Conservation (phyloP, 2,329 filamentous ascomycete genomes). For the Fusarium dlaminii region DNA sequence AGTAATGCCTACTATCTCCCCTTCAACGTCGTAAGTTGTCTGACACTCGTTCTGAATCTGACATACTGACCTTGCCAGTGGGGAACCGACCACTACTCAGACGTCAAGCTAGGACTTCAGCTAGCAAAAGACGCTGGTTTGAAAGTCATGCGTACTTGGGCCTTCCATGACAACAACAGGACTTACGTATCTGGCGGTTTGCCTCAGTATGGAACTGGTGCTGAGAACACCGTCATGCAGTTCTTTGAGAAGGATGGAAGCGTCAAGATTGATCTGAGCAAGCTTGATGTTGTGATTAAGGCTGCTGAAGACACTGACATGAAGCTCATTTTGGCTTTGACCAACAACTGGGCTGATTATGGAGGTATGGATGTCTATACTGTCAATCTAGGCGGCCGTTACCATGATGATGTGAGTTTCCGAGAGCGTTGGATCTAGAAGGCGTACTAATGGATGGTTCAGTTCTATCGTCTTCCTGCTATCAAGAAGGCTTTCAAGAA, state of each 20-base stretch:
- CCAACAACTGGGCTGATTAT: conserved; percentile 69
- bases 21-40: conserved; percentile 54
- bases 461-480: conserved; percentile 60
- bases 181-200: conserved; percentile 39
- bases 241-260: conserved; percentile 16
- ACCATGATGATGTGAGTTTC: conserved; percentile 48
- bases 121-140: conserved; percentile 25
- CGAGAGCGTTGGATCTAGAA: rapidly evolving
- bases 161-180: conserved; percentile 24
- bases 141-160: conserved; percentile 23
- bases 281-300: conserved; percentile 22
- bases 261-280: conserved; percentile 18
- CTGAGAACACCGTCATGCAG: conserved; percentile 57
- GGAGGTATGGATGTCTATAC: conserved; percentile 69
- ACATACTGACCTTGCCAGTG: conserved; percentile 4
- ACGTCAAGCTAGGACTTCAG: conserved; percentile 5
- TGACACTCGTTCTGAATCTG: not conserved
- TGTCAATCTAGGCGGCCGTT: conserved; percentile 61
- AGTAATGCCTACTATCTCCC: conserved; percentile 67
- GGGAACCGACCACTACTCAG: conserved; percentile 44
- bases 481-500: conserved; percentile 64
- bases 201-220: conserved; percentile 57
- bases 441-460: rapidly evolving
- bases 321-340: conserved; percentile 64
- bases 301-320: conserved; percentile 59